A percentile compares a stretch with the other conserved stretches of the same genome.
phyloP scores from a whole-genome alignment of 1,284 basidiomycete species.

The Naganishia cerealis region DNA sequence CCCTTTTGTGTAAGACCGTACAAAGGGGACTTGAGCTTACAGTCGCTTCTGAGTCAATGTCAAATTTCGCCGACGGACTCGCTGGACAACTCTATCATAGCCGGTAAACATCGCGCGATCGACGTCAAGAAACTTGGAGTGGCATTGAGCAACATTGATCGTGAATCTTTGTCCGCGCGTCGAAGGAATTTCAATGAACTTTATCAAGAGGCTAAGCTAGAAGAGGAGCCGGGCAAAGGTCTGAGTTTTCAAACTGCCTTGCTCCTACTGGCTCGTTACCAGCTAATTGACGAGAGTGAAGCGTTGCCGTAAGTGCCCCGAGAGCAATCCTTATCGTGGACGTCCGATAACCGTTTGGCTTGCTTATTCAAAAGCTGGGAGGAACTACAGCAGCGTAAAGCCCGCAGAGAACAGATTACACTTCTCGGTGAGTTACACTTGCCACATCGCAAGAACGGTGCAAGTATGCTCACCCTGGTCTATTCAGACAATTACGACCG shows the following conservation, averaged over 20 bases:
- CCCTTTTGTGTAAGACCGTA: conserved; percentile 84
- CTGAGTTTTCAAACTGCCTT: conserved; percentile 93
- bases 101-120: conserved; percentile 58
- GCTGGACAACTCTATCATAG: conserved; percentile 38
- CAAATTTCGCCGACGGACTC: conserved; percentile 40
- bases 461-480: background rate
- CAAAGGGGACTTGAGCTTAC: conserved; percentile 66
- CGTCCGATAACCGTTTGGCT: conserved; percentile 23
- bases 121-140: conserved; percentile 65
- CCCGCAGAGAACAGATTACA: conserved; percentile 54
- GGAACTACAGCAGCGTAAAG: conserved; percentile 72
- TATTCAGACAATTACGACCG: conserved; percentile 13
- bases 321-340: background rate
- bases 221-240: conserved; percentile 69
- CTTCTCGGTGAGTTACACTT: conserved; percentile 1
- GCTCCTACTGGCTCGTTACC: conserved; percentile 82
- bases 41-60: conserved; percentile 58
- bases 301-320: conserved; percentile 72
- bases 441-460: no score
- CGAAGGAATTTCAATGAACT: conserved; percentile 70
- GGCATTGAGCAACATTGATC: conserved; percentile 67
- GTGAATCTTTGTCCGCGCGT: conserved; percentile 63
- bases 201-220: conserved; percentile 79
- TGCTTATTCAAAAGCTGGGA: conserved; percentile 62
- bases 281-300: conserved; percentile 82